Base-by-base conservation (phyloP, 2,329 filamentous ascomycete species). In the Xylariales sp. region DNA sequence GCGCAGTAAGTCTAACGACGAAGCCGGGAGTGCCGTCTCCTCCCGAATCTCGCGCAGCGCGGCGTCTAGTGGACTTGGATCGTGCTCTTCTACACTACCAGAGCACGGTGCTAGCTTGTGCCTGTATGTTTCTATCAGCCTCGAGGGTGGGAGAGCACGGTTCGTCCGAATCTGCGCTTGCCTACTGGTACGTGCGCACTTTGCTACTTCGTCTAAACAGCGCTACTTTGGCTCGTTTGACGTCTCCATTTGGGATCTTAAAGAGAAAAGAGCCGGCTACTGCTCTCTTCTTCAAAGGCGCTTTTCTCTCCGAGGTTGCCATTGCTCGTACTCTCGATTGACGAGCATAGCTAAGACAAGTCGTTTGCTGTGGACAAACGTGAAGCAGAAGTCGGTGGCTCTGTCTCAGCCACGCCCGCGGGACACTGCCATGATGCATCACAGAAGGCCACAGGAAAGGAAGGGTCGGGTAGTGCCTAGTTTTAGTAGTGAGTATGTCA, bases 41-140 rank as follows among this genome's bases (percentile, higher is more conserved):
- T 91, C 89, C 5, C 76, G 73, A 28, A 92, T 80, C 77, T 91
- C 89, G 14, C 90, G 84, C 82, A 86, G 86, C 32, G 90, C 89
- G 0, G 89, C 85, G 3, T 82, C 79, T 5, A 89, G 76, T 0
- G 89, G 85, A 28, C 78, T 83, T 3, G 79, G 65, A 71, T 91
- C 89, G 0, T 78, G 75, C 5, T 79, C 60, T 3, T 90, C 86
- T 58, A 92, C 85, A 62, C 82, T 85, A 45, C 90, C 90, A 0
- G 89, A 89, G 18, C 91, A 85, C 0, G 89, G 87, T 0, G 87
- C 89, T 57, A 89, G 83, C 74, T 85, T 88, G 73, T 84, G 84
- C 73, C 84, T 85, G 68, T 30, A 34, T 32, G 16, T 34, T 28
- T 46, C 43, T 8, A 57, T 67, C 36, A 68, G 62, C 50, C 23